phyloP scores from a whole-genome alignment of 2,329 filamentous ascomycete species.

The Botryotinia convoluta region DNA sequence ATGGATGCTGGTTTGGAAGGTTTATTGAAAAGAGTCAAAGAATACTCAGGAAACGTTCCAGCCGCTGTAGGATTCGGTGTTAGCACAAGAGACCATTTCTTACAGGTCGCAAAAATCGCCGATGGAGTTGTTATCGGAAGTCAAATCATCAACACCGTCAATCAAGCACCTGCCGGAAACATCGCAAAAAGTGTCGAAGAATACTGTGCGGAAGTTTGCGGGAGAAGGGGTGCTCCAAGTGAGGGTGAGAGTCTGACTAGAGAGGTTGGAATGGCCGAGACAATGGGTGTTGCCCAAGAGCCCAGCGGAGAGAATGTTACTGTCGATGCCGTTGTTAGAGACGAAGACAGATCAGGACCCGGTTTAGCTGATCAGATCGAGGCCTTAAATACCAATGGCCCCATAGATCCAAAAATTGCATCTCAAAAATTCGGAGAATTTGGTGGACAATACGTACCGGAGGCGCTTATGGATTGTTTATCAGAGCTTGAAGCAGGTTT shows the following conservation, averaged over 20 bases:
- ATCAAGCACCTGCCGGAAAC: slow-evolving; percentile 63
- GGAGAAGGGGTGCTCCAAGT: slow-evolving; percentile 46
- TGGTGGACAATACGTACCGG: slow-evolving; percentile 94
- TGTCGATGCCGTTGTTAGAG: slow-evolving; percentile 62
- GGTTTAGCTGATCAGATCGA: slow-evolving; percentile 59
- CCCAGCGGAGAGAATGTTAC: slow-evolving; percentile 58
- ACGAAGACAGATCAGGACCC: slow-evolving; percentile 37
- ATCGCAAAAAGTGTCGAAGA: slow-evolving; percentile 74
- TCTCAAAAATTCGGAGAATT: slow-evolving; percentile 92
- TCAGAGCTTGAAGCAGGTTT: slow-evolving; percentile 89
- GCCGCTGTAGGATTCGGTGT: slow-evolving; percentile 95
- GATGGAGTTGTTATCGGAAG: slow-evolving; percentile 97
- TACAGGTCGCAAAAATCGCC: slow-evolving; percentile 76
- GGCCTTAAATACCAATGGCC: slow-evolving; percentile 58
- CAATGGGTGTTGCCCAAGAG: slow-evolving; percentile 59
- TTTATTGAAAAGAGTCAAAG: slow-evolving; percentile 81
- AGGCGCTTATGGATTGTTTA: slow-evolving; percentile 96
- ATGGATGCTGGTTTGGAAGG: slow-evolving; percentile 80
- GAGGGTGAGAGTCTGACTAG: slow-evolving; percentile 44
- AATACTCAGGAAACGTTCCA: slow-evolving; percentile 86
- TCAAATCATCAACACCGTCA: slow-evolving; percentile 83
- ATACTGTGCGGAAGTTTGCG: slow-evolving; percentile 76
- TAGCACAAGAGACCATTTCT: slow-evolving; percentile 90
- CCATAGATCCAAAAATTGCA: slow-evolving; percentile 52
- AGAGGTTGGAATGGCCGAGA: slow-evolving; percentile 69